Evolutionary conservation across 164 flowering plant species (phyloP), one percentile per base, ranked within the genome.

Genomic region (Litsea cubeba): DNA sequence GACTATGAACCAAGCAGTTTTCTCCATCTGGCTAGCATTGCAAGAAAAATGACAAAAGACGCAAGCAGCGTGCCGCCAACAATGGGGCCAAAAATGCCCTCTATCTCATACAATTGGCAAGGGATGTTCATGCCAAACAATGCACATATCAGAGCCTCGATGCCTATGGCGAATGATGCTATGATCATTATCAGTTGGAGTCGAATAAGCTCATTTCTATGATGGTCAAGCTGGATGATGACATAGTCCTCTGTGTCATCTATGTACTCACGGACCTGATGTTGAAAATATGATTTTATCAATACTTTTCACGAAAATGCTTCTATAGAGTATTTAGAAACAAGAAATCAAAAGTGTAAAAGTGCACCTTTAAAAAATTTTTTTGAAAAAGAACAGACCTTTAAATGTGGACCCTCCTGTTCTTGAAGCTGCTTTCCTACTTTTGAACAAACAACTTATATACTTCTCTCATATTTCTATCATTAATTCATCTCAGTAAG

Each of bases 211-310:
- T 93, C 97, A 74, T 95, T 92, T 77, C 97, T 82, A 76, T 95
- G 97, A 83, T 95, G 89, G 86, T 91, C 97, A 12, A 95, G 98
- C 72, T 91, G 97, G 79, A 93, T 95, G 82, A 93, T 93, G 12
- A 93, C 97, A 72, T 93, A 95, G 78, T 92, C 98, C 70, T 94
- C 97, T 17, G 97, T 92, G 84, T 95, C 97, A 76, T 92, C 97
- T 49, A 95, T 90, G 77, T 95, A 91, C 77, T 95, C 99, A 23
- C 99, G 85, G 14, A 93, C 95, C 99, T 95, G 81, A 75, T 3
- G 60, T 15, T 17, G 60, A 54, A 54, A 4, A 54, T 40, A 20
- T 14, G n/a, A 17, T 54, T 54, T 15, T 54, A 5, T 40, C 46
- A 40, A 8, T 40, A 40, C 46, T 40, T 7, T 1, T 40, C 8